These are phyloP conservation scores for Stachybotrys echinatus DNA, from an alignment of 2,329 filamentous ascomycete genomes.

Conservation along the genomic window DNA sequence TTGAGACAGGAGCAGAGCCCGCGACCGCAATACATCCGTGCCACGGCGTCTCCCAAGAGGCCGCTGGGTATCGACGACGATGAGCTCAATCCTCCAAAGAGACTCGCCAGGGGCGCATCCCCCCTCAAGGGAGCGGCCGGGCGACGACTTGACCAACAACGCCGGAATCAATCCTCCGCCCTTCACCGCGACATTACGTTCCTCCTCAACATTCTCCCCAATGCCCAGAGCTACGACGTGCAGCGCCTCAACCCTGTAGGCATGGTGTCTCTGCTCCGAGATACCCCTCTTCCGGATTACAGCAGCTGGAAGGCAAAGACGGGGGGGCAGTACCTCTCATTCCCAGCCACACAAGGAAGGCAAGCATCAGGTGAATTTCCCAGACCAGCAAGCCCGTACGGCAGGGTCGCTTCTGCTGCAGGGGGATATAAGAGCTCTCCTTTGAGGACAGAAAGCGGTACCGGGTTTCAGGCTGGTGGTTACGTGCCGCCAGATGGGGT, in stretches of 20 bases:
- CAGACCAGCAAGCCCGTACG: constrained; percentile 45
- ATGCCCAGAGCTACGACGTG: constrained; percentile 65
- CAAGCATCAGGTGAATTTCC: constrained; percentile 38
- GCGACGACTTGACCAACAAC: constrained; percentile 75
- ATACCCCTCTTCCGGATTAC: constrained; percentile 60
- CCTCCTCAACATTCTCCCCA: constrained; percentile 68
- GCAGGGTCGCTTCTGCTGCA: constrained; percentile 31
- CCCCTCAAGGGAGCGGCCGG: constrained; percentile 89
- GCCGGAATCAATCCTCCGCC: constrained; percentile 57
- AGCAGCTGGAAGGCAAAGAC: constrained; percentile 45
- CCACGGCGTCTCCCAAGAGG: constrained; percentile 54
- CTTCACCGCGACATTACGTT: constrained; percentile 67
- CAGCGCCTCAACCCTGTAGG: constrained; percentile 64
- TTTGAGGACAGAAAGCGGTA: constrained; percentile 38
- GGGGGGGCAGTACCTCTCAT: constrained; percentile 26
- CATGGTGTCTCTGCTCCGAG: constrained; percentile 68
- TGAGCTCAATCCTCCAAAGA: constrained; percentile 70
- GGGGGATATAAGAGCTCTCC: constrained; percentile 47
- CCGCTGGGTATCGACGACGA: constrained; percentile 66
- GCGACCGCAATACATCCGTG: constrained; percentile 39
- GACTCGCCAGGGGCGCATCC: constrained; percentile 83
- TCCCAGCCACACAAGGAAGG: constrained; percentile 28
- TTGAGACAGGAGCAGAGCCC: constrained; percentile 35
- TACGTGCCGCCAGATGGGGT: constrained; percentile 23
- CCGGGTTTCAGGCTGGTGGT: constrained; percentile 17